Conservation (phyloP, 176 grass and related monocot genomes). For the Cenchrus americanus region DNA sequence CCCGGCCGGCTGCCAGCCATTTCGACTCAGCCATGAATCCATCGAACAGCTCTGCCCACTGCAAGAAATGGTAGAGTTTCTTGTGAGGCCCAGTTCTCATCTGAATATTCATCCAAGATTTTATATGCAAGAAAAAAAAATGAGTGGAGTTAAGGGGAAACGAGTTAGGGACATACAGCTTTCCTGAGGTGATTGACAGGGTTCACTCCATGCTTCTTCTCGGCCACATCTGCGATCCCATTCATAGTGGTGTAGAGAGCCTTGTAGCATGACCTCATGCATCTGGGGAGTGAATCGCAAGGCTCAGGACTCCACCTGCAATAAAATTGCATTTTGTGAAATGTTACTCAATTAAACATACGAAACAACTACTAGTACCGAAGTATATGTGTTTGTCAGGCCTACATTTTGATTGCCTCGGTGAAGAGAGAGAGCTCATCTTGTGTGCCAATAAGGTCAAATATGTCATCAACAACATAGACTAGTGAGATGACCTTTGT, state of each 20-base stretch:
- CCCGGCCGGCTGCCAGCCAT: slow-evolving; percentile 50
- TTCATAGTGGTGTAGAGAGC: slow-evolving; percentile 50
- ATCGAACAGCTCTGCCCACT: slow-evolving; percentile 69
- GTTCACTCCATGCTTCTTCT: slow-evolving; percentile 53
- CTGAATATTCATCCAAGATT: too few relatives aligned
- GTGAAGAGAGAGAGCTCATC: slow-evolving; percentile 60
- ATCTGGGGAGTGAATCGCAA: slow-evolving; percentile 50
- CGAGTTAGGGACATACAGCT: slow-evolving; percentile 29
- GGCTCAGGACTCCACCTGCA: slow-evolving; percentile 53
- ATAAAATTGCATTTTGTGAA: background rate
- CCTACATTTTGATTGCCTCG: slow-evolving; percentile 55
- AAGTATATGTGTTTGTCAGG: too few relatives aligned
- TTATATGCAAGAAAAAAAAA: too few relatives aligned
- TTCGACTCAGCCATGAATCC: slow-evolving; percentile 60
- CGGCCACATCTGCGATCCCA: slow-evolving; percentile 42
- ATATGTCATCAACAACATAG: slow-evolving; percentile 79
- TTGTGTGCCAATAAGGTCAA: slow-evolving; percentile 54
- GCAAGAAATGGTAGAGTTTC: background rate
- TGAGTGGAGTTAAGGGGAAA: too few relatives aligned
- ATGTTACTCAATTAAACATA: too few relatives aligned
- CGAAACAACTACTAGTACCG: too few relatives aligned
- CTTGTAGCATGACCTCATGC: slow-evolving; percentile 63
- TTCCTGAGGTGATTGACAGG: slow-evolving; percentile 48
- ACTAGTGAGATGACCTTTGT: slow-evolving; percentile 65
- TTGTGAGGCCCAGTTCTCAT: background rate